These are phyloP conservation scores for Trichosporon faecale DNA, from an alignment of 1,284 basidiomycete genomes.

Conservation along the genomic window DNA sequence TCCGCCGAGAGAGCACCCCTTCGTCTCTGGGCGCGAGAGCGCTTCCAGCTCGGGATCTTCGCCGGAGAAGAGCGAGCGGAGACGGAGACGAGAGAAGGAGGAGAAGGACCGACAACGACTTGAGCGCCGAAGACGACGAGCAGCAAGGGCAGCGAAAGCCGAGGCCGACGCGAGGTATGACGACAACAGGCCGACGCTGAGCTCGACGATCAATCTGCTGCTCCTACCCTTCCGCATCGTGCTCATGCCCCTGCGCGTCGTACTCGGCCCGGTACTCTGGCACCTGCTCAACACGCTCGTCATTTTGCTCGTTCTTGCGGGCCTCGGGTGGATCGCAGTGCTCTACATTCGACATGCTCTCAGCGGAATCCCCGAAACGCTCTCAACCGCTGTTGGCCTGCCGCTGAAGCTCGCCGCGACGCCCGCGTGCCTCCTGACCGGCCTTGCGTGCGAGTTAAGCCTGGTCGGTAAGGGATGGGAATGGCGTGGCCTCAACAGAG, in stretches of 20 bases:
- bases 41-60: neutral
- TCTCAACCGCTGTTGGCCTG: slow-evolving; percentile 13
- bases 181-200: slow-evolving; percentile 7
- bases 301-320: slow-evolving; percentile 17
- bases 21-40: neutral
- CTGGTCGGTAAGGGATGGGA: slow-evolving; percentile 29
- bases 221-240: slow-evolving; percentile 28
- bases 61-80: neutral
- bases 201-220: slow-evolving; percentile 24
- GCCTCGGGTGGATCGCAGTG: slow-evolving; percentile 17
- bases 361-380: neutral
- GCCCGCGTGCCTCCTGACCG: slow-evolving; percentile 37
- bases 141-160: neutral
- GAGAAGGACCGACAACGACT: slow-evolving; percentile 3
- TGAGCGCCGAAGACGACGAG: neutral
- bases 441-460: slow-evolving; percentile 30
- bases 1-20: neutral
- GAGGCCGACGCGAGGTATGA: neutral
- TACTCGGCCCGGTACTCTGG: slow-evolving; percentile 27
- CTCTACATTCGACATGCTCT: slow-evolving; percentile 16
- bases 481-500: slow-evolving; percentile 13
- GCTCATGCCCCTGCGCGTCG: slow-evolving; percentile 25
- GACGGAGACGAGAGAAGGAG: neutral
- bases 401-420: slow-evolving; percentile 34
- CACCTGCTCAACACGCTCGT: slow-evolving; percentile 32